A percentile compares a stretch with the other conserved stretches of the same genome.
Conservation (phyloP, 345 rosid species). For the Durio zibethinus region DNA sequence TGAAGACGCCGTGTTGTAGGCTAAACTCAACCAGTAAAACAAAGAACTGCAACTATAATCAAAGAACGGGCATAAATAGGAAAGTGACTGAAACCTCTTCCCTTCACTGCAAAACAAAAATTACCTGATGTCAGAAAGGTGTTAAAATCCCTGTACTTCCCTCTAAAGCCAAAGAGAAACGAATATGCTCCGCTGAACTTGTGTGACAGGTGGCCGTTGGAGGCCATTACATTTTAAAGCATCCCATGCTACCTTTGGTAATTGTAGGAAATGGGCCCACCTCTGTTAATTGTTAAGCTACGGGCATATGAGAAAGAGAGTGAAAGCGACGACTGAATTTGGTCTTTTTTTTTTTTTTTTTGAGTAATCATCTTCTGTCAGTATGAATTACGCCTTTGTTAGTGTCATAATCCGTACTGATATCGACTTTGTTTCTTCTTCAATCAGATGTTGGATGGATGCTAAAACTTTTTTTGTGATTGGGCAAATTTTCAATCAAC, state of each 20-base stretch:
- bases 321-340: constrained; percentile 9
- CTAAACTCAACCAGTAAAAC: background rate
- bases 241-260: constrained; percentile 16
- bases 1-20: background rate
- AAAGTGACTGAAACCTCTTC: constrained; percentile 7
- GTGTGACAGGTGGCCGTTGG: constrained; percentile 24
- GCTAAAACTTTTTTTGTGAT: background rate
- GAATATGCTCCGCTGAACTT: constrained; percentile 22
- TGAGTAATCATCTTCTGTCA: constrained; percentile 8
- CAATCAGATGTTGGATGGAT: constrained; percentile 4
- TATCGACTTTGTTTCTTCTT: constrained; percentile 13
- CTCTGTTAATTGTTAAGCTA: background rate
- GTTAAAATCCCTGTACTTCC: background rate
- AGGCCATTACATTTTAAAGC: constrained; percentile 15
- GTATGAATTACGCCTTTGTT: constrained; percentile 13
- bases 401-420: constrained; percentile 22
- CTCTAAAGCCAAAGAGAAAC: background rate
- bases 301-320: background rate
- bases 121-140: constrained; percentile 14
- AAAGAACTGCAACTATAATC: background rate
- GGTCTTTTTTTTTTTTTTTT: background rate
- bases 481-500: background rate
- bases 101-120: background rate
- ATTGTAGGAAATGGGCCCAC: constrained; percentile 1
- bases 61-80: background rate